Conservation (phyloP, 257 asterid species). For the Jacaranda mimosifolia region DNA sequence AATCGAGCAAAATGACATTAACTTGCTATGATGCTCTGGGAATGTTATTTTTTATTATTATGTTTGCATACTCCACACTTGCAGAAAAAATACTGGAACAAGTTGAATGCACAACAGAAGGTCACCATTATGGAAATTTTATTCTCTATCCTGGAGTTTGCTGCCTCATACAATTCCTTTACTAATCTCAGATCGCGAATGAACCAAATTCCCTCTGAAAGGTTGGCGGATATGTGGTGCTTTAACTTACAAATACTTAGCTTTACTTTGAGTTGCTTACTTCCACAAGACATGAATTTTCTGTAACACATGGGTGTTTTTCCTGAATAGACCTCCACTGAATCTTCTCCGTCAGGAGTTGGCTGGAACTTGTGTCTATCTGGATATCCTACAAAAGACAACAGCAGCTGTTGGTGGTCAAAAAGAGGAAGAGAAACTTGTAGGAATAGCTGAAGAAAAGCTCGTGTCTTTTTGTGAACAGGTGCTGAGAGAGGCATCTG, state of each 20-base stretch:
- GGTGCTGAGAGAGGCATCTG: conserved; percentile 91
- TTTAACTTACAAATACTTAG: conserved; percentile 22
- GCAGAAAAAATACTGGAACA: conserved; percentile 96
- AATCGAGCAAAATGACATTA: conserved; percentile 31
- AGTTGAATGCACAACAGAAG: conserved; percentile 79
- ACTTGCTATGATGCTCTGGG: conserved; percentile 35
- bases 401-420: conserved; percentile 52
- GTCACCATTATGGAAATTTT: conserved; percentile 84
- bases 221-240: conserved; percentile 55
- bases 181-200: conserved; percentile 85
- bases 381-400: conserved; percentile 90
- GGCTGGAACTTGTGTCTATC: conserved; percentile 91
- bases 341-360: conserved; percentile 99
- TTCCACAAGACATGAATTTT: conserved; percentile 9
- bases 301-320: conserved; percentile 28
- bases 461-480: conserved; percentile 89
- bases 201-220: conserved; percentile 85
- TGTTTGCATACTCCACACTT: conserved; percentile 38
- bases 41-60: conserved; percentile 15
- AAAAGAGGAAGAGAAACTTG: conserved; percentile 65
- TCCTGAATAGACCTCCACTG: conserved; percentile 78
- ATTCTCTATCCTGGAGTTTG: conserved; percentile 87
- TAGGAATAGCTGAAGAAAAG: conserved; percentile 87
- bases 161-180: conserved; percentile 97
- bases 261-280: conserved; percentile 33